Percentiles rank a stretch among this genome's conserved stretches.
These are phyloP conservation scores for Boletellus ananas DNA, from an alignment of 768 basidiomycete genomes.

Conservation along the genomic window DNA sequence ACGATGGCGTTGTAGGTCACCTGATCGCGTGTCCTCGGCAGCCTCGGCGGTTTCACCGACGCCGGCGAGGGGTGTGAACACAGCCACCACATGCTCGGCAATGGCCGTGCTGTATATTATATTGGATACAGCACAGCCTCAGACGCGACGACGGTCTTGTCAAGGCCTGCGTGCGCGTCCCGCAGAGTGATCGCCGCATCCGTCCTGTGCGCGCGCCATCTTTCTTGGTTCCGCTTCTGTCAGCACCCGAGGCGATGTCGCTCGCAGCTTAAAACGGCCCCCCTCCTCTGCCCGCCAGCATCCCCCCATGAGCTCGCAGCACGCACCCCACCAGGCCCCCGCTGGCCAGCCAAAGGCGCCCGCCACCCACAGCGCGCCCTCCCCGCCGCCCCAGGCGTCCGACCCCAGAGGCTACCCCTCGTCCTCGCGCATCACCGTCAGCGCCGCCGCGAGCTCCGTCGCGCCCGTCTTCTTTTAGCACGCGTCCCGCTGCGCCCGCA, in stretches of 20 bases:
- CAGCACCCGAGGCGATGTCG: conserved; percentile 25
- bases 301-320: conserved; percentile 26
- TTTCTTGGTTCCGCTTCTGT: not conserved
- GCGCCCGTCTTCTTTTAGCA: conserved; percentile 60
- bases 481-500: not conserved
- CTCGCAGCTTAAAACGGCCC: conserved; percentile 25
- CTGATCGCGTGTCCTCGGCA: not conserved
- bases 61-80: not conserved
- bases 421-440: conserved; percentile 37
- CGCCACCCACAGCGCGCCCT: conserved; percentile 4
- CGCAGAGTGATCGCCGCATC: conserved; percentile 18
- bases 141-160: conserved; percentile 5
- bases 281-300: not conserved
- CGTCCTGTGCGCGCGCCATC: conserved; percentile 14
- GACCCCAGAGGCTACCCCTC: conserved; percentile 21
- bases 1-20: not conserved
- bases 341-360: conserved; percentile 21
- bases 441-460: conserved; percentile 45
- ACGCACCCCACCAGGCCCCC: conserved; percentile 13
- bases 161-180: no score
- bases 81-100: conserved; percentile 5
- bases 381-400: conserved; percentile 18
- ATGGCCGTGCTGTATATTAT: not conserved
- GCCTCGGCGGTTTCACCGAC: conserved; percentile 2
- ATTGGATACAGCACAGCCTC: not conserved